Conservation (phyloP, 1,139 yeast species). For the Candida sojae region DNA sequence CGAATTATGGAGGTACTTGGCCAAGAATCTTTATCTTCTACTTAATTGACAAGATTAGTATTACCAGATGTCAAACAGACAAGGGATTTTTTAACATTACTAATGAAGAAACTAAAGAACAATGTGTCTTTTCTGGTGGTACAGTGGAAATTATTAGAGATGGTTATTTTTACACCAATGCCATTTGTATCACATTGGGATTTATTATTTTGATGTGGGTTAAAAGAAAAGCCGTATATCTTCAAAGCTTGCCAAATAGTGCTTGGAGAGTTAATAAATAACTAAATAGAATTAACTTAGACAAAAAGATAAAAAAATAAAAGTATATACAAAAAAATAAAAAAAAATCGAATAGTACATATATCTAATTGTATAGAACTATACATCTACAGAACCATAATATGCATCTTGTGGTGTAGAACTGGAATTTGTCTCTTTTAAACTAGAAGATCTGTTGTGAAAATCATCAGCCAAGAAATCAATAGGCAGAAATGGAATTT, state of each 20-base stretch:
- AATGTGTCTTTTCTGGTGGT: constrained; percentile 60
- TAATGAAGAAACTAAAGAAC: constrained; percentile 39
- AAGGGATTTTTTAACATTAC: constrained; percentile 16
- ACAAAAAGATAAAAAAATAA: not conserved
- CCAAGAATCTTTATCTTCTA: constrained; percentile 78
- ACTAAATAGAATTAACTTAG: not conserved
- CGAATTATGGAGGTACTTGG: constrained; percentile 98
- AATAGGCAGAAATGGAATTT: constrained; percentile 45
- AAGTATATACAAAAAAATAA: not conserved
- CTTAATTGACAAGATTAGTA: constrained; percentile 78
- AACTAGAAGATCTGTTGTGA: constrained; percentile 18
- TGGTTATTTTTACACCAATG: constrained; percentile 82
- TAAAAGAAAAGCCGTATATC: constrained; percentile 52
- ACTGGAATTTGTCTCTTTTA: not conserved
- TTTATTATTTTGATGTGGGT: constrained; percentile 70
- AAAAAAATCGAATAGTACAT: not conserved
- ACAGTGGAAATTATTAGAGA: constrained; percentile 57
- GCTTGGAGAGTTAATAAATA: constrained; percentile 62
- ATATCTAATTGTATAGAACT: not conserved
- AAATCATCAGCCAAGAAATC: constrained; percentile 42
- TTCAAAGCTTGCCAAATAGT: constrained; percentile 63
- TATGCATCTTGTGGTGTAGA: not conserved
- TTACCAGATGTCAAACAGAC: constrained; percentile 49
- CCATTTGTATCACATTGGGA: constrained; percentile 71
- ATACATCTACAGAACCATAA: constrained; percentile 7